Evolutionary conservation across 352 stramenopile species (phyloP), one percentile per base, ranked within the genome.

Genomic region (Aphanomyces invadans): DNA sequence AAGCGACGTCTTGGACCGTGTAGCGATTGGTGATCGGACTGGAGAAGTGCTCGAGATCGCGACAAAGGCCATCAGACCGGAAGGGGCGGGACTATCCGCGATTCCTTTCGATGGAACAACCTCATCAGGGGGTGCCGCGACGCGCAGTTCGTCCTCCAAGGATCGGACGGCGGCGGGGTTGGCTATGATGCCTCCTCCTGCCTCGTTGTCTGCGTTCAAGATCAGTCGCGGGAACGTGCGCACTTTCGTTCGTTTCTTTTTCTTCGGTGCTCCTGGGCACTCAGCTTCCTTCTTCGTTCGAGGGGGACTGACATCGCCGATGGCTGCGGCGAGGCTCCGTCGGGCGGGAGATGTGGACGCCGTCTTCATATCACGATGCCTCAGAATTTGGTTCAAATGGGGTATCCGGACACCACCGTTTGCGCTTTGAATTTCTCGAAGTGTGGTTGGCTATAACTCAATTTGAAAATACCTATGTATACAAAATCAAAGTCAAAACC

Each of bases 181-280:
- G 33, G 38, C 28, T 15, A 57, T 46, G 11, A n/a, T 23, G 5
- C n/a, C 42, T 26, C 25, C 42, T 12, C 10, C 15, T 17, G n/a
- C 42, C n/a, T 57, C 57, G 26, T 32, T 32, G 4, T 46, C 29
- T 12, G 60, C 42, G 21, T 32, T 10, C 38, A 67, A 32, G 11
- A 28, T 32, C 12, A 67, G 60, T 4, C 29, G 39, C 39, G 60
- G 60, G 11, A 57, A 32, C 11, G 42, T 57, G 45, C 60, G 60
- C 9, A 67, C 25, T 21, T 19, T 32, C 60, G 3, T 4, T 1
- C 60, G 45, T 32, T 67, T 67, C 39, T 57, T 59, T 44, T 67
- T 67, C 21, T 51, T 44, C n/a, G 60, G 60, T 21, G 60, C 60
- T 15, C 60, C 60, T 23, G 60, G 60, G 46, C 60, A 67, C 17